Evolutionary conservation across 2,329 filamentous ascomycete genomes (phyloP).

Genomic region (Colletotrichum gloeosporioides): DNA sequence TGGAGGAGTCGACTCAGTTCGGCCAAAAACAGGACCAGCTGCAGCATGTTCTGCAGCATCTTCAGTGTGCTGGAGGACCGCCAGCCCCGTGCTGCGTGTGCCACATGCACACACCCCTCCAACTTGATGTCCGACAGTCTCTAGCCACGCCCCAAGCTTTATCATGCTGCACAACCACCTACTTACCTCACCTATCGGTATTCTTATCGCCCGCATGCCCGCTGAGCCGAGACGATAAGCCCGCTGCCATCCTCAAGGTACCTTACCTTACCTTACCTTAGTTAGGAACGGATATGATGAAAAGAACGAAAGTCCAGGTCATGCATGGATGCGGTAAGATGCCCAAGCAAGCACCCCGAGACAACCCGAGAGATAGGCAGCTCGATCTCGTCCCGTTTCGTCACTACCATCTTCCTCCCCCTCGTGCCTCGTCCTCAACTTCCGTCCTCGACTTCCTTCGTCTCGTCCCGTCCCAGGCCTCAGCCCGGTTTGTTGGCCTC

Average conservation of each 20-base stretch:
- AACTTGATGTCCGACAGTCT: neutral
- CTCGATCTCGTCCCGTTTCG: neutral
- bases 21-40: neutral
- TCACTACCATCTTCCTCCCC: neutral
- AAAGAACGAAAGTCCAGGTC: neutral
- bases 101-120: neutral
- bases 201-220: neutral
- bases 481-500: neutral
- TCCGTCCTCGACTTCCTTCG: neutral
- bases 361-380: neutral
- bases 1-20: neutral
- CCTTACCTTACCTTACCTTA: neutral
- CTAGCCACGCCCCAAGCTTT: slow-evolving; percentile 18
- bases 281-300: neutral
- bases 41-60: neutral
- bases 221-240: neutral
- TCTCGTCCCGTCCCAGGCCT: neutral
- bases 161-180: neutral
- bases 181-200: neutral
- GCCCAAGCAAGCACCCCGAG: neutral
- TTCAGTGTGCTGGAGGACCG: neutral
- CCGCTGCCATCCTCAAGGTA: neutral
- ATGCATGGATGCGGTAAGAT: neutral
- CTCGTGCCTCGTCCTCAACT: neutral
- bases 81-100: neutral